A percentile compares a stretch with the other conserved stretches of the same genome.
phyloP scores from a whole-genome alignment of 192 early-diverging fungal genomes.

The Anaeromyces robustus region DNA sequence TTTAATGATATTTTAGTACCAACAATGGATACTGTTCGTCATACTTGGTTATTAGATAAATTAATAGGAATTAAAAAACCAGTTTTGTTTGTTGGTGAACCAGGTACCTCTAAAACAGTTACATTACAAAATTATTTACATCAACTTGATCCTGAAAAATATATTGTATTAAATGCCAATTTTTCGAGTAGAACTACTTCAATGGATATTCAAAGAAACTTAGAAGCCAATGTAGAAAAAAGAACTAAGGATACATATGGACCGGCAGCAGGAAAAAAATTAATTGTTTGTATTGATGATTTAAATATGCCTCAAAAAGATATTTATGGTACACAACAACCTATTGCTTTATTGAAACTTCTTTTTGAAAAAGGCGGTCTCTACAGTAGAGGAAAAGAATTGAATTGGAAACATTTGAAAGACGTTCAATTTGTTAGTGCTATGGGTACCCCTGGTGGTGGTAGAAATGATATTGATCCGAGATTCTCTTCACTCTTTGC shows the following conservation, averaged over 20 bases:
- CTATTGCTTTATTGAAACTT: slow-evolving; percentile 38
- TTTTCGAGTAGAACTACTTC: slow-evolving; percentile 40
- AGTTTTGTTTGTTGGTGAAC: slow-evolving; percentile 40
- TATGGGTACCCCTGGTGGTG: slow-evolving; percentile 48
- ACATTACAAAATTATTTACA: slow-evolving; percentile 35
- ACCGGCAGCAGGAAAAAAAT: slow-evolving; percentile 26
- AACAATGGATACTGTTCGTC: slow-evolving; percentile 36
- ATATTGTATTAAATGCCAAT: slow-evolving; percentile 37
- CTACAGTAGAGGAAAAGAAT: slow-evolving; percentile 40
- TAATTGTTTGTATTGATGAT: slow-evolving; percentile 40
- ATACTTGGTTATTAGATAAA: slow-evolving; percentile 38
- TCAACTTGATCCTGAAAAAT: slow-evolving; percentile 26
- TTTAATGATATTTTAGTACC: slow-evolving; percentile 43
- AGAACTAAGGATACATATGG: slow-evolving; percentile 47
- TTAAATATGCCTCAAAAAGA: slow-evolving; percentile 48
- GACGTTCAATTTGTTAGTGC: slow-evolving; percentile 38
- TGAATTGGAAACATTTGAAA: slow-evolving; percentile 45
- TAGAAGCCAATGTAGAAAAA: slow-evolving; percentile 45
- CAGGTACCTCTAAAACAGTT: slow-evolving; percentile 42
- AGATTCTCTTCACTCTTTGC: slow-evolving; percentile 37
- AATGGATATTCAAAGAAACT: slow-evolving; percentile 36
- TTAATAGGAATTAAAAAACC: slow-evolving; percentile 31
- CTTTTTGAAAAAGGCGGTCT: slow-evolving; percentile 39
- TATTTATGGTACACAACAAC: slow-evolving; percentile 46
- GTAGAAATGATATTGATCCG: slow-evolving; percentile 42